Conservation (phyloP, 768 basidiomycete species). For the Mycena albidolilacea region DNA sequence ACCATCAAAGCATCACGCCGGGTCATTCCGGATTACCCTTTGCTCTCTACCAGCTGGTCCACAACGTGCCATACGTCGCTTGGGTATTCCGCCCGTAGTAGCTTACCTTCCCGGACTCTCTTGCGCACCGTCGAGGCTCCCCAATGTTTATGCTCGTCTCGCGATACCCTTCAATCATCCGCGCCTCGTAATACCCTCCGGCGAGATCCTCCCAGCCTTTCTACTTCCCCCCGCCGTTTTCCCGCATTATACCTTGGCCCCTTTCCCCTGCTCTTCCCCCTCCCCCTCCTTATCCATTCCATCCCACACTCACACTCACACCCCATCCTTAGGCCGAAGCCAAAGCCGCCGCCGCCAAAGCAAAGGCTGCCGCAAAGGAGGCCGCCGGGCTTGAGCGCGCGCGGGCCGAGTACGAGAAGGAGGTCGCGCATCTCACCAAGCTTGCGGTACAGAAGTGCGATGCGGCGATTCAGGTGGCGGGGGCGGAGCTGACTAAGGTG, state of each 20-base stretch:
- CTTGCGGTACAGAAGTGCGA: conserved; percentile 33
- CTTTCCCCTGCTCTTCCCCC: too few species aligned
- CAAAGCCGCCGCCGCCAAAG: conserved; percentile 31
- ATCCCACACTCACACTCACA: not conserved
- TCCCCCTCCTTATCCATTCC: not conserved
- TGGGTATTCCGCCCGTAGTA: too few species aligned
- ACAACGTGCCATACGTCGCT: too few species aligned
- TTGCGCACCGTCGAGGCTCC: too few species aligned
- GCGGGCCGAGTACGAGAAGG: conserved; percentile 30
- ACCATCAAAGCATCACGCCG: too few species aligned
- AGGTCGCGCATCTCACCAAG: conserved; percentile 29
- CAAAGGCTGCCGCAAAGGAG: conserved; percentile 27
- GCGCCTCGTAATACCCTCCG: too few species aligned
- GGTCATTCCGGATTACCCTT: too few species aligned
- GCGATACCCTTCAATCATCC: too few species aligned
- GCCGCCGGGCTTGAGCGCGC: conserved; percentile 23
- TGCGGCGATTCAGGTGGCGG: conserved; percentile 30
- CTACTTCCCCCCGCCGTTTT: not conserved
- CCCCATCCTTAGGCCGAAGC: conserved; percentile 19
- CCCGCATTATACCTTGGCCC: too few species aligned
- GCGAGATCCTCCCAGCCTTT: not conserved
- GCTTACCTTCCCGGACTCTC: too few species aligned
- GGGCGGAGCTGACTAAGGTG: conserved; percentile 28
- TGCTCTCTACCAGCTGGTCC: too few species aligned
- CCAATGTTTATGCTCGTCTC: too few species aligned